These are phyloP conservation scores for Chrysanthemum makinoi DNA, from an alignment of 129 eudicot genomes.

Conservation along the genomic window DNA sequence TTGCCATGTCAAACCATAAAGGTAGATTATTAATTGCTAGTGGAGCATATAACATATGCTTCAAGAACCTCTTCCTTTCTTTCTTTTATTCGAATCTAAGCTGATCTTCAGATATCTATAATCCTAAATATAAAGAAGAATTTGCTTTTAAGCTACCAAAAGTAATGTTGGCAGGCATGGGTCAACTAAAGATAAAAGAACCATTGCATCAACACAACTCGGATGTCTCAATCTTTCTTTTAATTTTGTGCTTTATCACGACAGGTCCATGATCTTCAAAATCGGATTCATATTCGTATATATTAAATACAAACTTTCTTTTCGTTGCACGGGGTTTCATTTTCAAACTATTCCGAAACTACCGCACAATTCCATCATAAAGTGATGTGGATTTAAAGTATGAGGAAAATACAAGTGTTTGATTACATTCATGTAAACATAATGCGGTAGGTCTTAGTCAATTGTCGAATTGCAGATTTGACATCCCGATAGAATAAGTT, in stretches of 20 bases:
- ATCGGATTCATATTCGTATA: slow-evolving; percentile 23
- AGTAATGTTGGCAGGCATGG: slow-evolving; percentile 25
- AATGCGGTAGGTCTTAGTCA: neutral
- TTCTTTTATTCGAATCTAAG: slow-evolving; percentile 31
- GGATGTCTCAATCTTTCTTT: neutral
- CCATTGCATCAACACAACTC: neutral
- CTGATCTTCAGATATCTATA: slow-evolving; percentile 26
- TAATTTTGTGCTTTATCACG: slow-evolving; percentile 11
- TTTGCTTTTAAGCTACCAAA: slow-evolving; percentile 34
- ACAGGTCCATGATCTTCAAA: slow-evolving; percentile 19
- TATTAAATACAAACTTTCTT: slow-evolving; percentile 1
- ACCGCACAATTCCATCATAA: neutral
- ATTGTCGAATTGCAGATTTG: slow-evolving; percentile 1
- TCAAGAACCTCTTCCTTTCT: slow-evolving; percentile 10
- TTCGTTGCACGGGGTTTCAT: slow-evolving; percentile 18
- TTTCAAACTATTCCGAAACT: slow-evolving; percentile 9
- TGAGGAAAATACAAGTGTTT: neutral
- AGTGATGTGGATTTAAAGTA: neutral
- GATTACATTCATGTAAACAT: neutral
- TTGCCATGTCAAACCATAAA: slow-evolving; percentile 5
- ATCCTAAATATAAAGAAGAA: slow-evolving; percentile 23
- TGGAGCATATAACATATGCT: slow-evolving; percentile 35
- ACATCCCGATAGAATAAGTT: neutral
- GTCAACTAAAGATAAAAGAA: slow-evolving; percentile 33
- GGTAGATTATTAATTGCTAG: slow-evolving; percentile 11